Evolutionary conservation across 768 basidiomycete species (phyloP).

Genomic region (Dioszegia hungarica): DNA sequence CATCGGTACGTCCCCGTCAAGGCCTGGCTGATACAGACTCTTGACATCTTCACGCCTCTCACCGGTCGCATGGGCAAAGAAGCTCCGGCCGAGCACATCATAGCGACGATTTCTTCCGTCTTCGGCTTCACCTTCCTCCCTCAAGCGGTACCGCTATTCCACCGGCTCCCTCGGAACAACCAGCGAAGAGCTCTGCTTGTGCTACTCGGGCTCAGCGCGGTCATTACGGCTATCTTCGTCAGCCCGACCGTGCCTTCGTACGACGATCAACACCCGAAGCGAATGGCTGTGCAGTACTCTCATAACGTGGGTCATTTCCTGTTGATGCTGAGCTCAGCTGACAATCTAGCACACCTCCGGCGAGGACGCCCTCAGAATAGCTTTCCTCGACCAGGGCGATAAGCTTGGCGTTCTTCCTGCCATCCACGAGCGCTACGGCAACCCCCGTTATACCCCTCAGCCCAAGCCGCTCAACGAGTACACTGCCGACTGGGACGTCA

Average conservation of each 20-base stretch:
- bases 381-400: slow-evolving; percentile 76
- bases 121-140: slow-evolving; percentile 61
- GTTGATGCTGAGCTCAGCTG: not conserved
- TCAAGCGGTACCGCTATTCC: slow-evolving; percentile 64
- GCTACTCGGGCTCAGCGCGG: slow-evolving; percentile 53
- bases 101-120: slow-evolving; percentile 68
- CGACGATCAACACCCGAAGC: slow-evolving; percentile 78
- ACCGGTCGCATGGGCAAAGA: slow-evolving; percentile 61
- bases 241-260: slow-evolving; percentile 56
- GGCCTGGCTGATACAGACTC: slow-evolving; percentile 49
- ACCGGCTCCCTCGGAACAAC: slow-evolving; percentile 58
- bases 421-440: slow-evolving; percentile 61
- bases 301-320: slow-evolving; percentile 64
- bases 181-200: slow-evolving; percentile 53
- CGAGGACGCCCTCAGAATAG: slow-evolving; percentile 72
- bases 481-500: slow-evolving; percentile 80
- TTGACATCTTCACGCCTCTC: slow-evolving; percentile 87
- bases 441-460: slow-evolving; percentile 48
- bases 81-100: slow-evolving; percentile 81
- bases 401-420: slow-evolving; percentile 60
- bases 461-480: slow-evolving; percentile 65
- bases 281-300: slow-evolving; percentile 73
- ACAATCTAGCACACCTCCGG: slow-evolving; percentile 63
- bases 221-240: slow-evolving; percentile 59
- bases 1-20: slow-evolving; percentile 29